These are phyloP conservation scores for Leptodontidium sp. DNA, from an alignment of 2,329 filamentous ascomycete species.

Conservation along the genomic window DNA sequence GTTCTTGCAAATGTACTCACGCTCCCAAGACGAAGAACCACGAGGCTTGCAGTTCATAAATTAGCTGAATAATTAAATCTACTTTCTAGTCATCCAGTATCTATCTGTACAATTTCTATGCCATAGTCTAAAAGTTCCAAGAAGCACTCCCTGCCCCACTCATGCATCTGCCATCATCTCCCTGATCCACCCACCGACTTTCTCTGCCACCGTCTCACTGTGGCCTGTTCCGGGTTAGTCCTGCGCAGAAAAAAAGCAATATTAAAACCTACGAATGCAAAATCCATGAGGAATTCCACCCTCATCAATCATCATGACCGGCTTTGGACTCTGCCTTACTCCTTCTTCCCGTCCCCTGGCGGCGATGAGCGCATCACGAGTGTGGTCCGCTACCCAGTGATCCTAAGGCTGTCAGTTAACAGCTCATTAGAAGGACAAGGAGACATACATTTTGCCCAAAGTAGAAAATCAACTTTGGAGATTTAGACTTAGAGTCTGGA, in stretches of 20 bases:
- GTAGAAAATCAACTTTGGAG: conserved; percentile 64
- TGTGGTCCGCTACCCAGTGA: conserved; percentile 67
- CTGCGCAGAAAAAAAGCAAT: neutral
- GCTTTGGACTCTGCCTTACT: conserved; percentile 47
- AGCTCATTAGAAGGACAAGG: neutral
- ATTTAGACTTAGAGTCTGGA: conserved; percentile 28
- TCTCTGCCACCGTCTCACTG: conserved; percentile 58
- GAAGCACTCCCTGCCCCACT: neutral
- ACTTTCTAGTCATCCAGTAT: neutral
- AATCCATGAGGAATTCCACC: conserved; percentile 67
- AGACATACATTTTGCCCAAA: conserved; percentile 57
- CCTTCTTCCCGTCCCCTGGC: conserved; percentile 47
- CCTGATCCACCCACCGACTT: conserved; percentile 51
- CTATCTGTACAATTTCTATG: neutral
- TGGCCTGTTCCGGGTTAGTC: conserved; percentile 49
- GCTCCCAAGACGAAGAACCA: too few relatives aligned
- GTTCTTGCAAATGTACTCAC: too few relatives aligned
- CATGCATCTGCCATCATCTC: conserved; percentile 34
- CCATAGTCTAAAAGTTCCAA: neutral
- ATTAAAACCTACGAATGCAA: conserved; percentile 58
- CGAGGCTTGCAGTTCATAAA: too few relatives aligned
- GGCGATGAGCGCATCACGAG: conserved; percentile 64
- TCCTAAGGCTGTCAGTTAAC: conserved; percentile 49
- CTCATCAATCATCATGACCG: conserved; percentile 62
- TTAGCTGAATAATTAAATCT: too few relatives aligned